Base-by-base conservation (phyloP, 257 asterid genomes). In the Rubia yunnanensis region DNA sequence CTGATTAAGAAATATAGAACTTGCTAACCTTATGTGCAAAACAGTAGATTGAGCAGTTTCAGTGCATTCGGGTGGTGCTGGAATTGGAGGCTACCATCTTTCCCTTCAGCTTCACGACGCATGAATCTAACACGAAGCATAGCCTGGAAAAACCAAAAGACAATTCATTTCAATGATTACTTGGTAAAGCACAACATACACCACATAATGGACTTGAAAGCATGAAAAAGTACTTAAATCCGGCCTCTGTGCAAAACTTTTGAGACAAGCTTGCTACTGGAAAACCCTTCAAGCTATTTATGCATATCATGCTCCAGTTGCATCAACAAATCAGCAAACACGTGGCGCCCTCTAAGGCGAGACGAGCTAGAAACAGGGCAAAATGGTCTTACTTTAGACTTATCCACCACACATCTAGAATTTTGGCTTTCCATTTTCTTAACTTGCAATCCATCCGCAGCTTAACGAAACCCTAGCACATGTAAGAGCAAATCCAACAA, bases 201-300 rank as follows among this genome's bases (percentile, higher is more conserved):
- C n/a, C n/a, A n/a, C n/a, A n/a, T n/a, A n/a, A n/a, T n/a, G n/a
- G n/a, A n/a, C n/a, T n/a, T n/a, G n/a, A n/a, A n/a, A n/a, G n/a
- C n/a, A n/a, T n/a, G n/a, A n/a, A n/a, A n/a, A n/a, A n/a, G n/a
- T 28, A 86, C 96, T 88, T 91, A 89, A 82, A 91, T 84, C 60
- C 91, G 89, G 67, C 94, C 96, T 67, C 83, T 73, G 20, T 91
- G 89, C 38, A 88, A 78, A 81, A 86, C 86, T 66, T 73, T 75
- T 32, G 98, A 84, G 59, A 88, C 98, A 0, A 85, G 65, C 44
- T 82, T 83, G 10, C 75, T 75, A 5, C 72, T 73, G 7, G 49
- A 76, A 32, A 91, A 85, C 5, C 79, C 71, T 50, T 83, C 71
- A 1, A 91, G 85, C 71, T 91, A 96, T 11, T 60, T 75, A 6